Evolutionary conservation across 345 rosid species (phyloP), one percentile per base, ranked within the genome.

Genomic region (Garcia nutans): DNA sequence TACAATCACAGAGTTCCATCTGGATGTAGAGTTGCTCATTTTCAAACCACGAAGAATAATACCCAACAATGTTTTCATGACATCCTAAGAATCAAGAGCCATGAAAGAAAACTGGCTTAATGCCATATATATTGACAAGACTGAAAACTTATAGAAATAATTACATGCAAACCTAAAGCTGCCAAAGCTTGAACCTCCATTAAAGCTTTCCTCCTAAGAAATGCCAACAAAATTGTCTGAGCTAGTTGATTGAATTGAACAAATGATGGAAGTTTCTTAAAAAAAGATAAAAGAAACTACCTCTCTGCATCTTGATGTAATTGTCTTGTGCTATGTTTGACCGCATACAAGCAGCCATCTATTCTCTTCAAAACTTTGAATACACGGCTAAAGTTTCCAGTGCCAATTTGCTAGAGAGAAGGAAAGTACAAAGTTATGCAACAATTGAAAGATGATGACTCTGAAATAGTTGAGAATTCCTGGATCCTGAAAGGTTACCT

Each of bases 151-250:
- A 5, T 23, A 68, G 54, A 41, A 50, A 52, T 63, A 6, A 6
- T 19, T 68, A 60, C 2, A 0, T 28, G 69, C 84, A 84, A 79
- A 96, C 98, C 99, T 83, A 91, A 77, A 77, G 98, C 98, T 49
- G 97, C 99, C 87, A 93, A 84, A 80, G 97, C 92, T 86, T 96
- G 99, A 77, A 92, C 99, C 91, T 96, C 99, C 97, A 96, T 91
- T 81, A 93, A 87, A 85, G 98, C 98, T 86, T 92, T 92, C 85
- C 84, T 87, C 88, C 99, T 93, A 86, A 80, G 80, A 80, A 79
- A 67, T 42, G 42, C 4, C 52, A 82, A 52, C 44, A 71, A 23
- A 41, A 70, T 22, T 8, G 44, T 59, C 8, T 76, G 17, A 77
- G 65, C 26, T 69, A 45, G 55, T 66, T 50, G 56, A 72, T 74